These are phyloP conservation scores for Nematocida ausubeli DNA, from an alignment of 371 early-diverging fungal species.

Conservation along the genomic window DNA sequence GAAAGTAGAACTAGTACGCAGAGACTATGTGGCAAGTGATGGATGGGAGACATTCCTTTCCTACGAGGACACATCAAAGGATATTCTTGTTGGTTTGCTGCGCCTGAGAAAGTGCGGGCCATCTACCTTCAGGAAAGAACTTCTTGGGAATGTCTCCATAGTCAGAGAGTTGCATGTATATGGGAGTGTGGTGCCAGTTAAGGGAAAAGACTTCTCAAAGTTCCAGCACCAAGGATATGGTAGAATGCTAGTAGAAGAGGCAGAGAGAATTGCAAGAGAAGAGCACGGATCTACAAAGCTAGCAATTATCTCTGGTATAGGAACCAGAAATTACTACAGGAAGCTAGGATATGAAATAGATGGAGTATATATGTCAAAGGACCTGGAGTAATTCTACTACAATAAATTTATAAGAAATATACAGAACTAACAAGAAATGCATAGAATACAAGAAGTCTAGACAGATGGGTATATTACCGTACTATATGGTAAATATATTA, in stretches of 20 bases:
- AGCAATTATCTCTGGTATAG: slow-evolving; percentile 93
- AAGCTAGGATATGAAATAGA: slow-evolving; percentile 94
- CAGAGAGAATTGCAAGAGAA: slow-evolving; percentile 92
- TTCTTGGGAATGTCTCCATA: slow-evolving; percentile 72
- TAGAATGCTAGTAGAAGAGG: slow-evolving; percentile 94
- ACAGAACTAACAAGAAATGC: background rate
- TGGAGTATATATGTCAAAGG: slow-evolving; percentile 71
- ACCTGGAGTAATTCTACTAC: slow-evolving; percentile 14
- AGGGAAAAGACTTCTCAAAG: slow-evolving; percentile 84
- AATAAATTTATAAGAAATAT: background rate
- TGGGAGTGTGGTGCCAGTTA: slow-evolving; percentile 91
- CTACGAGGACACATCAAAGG: slow-evolving; percentile 94
- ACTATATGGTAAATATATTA: too few species aligned
- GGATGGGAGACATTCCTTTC: slow-evolving; percentile 99
- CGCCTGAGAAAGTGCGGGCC: slow-evolving; percentile 85
- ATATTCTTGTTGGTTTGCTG: slow-evolving; percentile 91
- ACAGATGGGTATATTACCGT: too few species aligned
- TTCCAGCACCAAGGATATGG: slow-evolving; percentile 99
- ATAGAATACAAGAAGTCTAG: background rate
- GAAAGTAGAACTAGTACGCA: slow-evolving; percentile 86
- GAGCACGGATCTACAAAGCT: slow-evolving; percentile 92
- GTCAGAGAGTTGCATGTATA: slow-evolving; percentile 98
- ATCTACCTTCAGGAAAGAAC: slow-evolving; percentile 84
- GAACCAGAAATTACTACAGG: slow-evolving; percentile 94
- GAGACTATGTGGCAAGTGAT: slow-evolving; percentile 95